A percentile compares a stretch with the other conserved stretches of the same genome.
phyloP scores from a whole-genome alignment of 2,329 filamentous ascomycete genomes.

The Xylariales sp. region DNA sequence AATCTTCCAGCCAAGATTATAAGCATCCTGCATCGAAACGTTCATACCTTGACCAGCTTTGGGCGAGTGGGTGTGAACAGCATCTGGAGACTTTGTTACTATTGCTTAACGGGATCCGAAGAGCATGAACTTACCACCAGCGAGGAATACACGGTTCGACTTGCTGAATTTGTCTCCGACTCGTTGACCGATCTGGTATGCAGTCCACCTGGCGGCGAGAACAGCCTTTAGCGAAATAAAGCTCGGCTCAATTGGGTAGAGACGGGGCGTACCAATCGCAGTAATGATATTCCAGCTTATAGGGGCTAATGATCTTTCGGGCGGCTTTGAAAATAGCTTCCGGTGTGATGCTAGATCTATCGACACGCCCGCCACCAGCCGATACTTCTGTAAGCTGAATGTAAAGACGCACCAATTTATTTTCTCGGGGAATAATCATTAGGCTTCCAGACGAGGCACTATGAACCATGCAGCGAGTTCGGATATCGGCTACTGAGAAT shows the following conservation, averaged over 20 bases:
- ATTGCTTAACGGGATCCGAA: not conserved
- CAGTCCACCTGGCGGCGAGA: constrained; percentile 34
- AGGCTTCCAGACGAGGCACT: constrained; percentile 66
- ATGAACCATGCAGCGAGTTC: constrained; percentile 68
- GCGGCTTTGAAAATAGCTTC: constrained; percentile 72
- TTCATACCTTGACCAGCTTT: constrained; percentile 79
- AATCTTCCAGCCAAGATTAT: constrained; percentile 69
- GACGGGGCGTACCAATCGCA: constrained; percentile 67
- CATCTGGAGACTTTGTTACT: constrained; percentile 58
- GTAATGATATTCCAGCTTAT: constrained; percentile 72
- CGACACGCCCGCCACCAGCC: constrained; percentile 61
- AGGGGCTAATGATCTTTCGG: constrained; percentile 73
- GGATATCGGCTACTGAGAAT: constrained; percentile 60
- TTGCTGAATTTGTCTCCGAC: constrained; percentile 68
- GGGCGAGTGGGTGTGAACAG: constrained; percentile 77
- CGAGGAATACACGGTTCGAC: constrained; percentile 72
- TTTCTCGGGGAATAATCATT: constrained; percentile 74
- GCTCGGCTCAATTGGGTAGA: not conserved
- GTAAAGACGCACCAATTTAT: constrained; percentile 71
- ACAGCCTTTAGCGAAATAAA: constrained; percentile 4
- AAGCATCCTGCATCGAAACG: constrained; percentile 68
- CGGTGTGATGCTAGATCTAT: constrained; percentile 71
- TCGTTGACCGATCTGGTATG: constrained; percentile 75
- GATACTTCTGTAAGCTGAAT: constrained; percentile 68
- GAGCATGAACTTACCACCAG: constrained; percentile 59